These are phyloP conservation scores for Coemansia sp. DNA, from an alignment of 192 early-diverging fungal genomes.

Conservation along the genomic window DNA sequence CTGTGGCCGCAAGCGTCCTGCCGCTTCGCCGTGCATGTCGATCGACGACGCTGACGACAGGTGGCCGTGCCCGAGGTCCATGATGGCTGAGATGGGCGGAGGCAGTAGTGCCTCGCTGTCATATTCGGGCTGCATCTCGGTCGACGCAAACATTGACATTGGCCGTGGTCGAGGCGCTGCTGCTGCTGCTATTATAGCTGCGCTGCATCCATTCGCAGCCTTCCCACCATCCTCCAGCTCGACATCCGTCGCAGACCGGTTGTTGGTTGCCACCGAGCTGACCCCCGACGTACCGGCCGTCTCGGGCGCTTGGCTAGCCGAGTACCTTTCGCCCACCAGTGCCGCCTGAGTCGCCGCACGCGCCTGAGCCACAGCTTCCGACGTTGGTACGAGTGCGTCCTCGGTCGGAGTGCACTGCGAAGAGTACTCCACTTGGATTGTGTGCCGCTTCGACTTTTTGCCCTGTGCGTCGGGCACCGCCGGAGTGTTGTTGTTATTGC, in stretches of 20 bases:
- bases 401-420: constrained; percentile 2
- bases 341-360: constrained; percentile 48
- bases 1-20: constrained; percentile 16
- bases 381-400: constrained; percentile 19
- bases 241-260: constrained; percentile 23
- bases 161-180: constrained; percentile 40
- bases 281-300: constrained; percentile 18
- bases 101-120: constrained; percentile 26
- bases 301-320: not conserved
- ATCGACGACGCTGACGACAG: constrained; percentile 49
- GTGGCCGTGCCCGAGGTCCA: constrained; percentile 28
- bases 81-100: constrained; percentile 39
- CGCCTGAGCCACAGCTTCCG: constrained; percentile 40
- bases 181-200: too few species aligned
- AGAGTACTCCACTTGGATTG: constrained; percentile 60
- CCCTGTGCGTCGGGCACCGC: constrained; percentile 36
- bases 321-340: constrained; percentile 27
- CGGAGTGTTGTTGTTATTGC: constrained; percentile 27
- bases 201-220: not conserved
- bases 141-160: constrained; percentile 53
- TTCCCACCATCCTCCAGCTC: constrained; percentile 14
- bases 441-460: constrained; percentile 56
- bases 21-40: constrained; percentile 9
- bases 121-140: constrained; percentile 43
- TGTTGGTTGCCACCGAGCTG: constrained; percentile 29